Evolutionary conservation across 1,284 basidiomycete species (phyloP), one percentile per base, ranked within the genome.

Genomic region (Vanrija humicola): DNA sequence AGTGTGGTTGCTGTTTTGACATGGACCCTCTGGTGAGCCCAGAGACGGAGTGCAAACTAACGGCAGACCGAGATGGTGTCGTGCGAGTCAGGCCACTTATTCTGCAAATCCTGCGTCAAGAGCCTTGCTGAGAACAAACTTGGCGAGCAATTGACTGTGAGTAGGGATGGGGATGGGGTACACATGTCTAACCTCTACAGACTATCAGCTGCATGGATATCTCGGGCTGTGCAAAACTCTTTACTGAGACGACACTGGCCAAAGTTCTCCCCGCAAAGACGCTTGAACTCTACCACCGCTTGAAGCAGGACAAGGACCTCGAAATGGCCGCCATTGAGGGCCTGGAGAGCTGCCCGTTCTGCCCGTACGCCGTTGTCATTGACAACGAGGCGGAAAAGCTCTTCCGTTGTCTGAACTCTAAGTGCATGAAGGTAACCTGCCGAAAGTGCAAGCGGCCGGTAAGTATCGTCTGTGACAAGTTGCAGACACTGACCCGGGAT

Each of bases 341-440:
- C 0, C 78, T 93, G 9, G 90, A 91, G 74, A 87, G 86, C 65
- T 94, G 90, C 68, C 90, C 90, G 3, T 88, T 86, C 62, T 94
- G 90, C 74, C 87, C 90, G 16, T 93, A 83, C 76, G 56, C 85
- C 54, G 84, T 84, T 54, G 84, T 90, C 26, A 87, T 91, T 54
- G 89, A 91, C 40, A 87, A 86, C 63, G 79, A 81, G 43, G 77
- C 84, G 48, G 90, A 92, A 74, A 88, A 85, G 71, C 77, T 92
- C 39, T 89, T 93, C 67, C 75, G 82, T 50, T 94, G 90, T 69
- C 82, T 86, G 70, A 87, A 86, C 56, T 79, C 81, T 34, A 84
- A 82, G 3, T 93, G 90, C 67, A 81, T 79, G 3, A 83, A 82
- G 23, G 82, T 90, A 8, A 89, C 84, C 56, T 93, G 90, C 74